Evolutionary conservation across 31 red algal genomes (phyloP).

Genomic region (Asparagopsis taxiformis): DNA sequence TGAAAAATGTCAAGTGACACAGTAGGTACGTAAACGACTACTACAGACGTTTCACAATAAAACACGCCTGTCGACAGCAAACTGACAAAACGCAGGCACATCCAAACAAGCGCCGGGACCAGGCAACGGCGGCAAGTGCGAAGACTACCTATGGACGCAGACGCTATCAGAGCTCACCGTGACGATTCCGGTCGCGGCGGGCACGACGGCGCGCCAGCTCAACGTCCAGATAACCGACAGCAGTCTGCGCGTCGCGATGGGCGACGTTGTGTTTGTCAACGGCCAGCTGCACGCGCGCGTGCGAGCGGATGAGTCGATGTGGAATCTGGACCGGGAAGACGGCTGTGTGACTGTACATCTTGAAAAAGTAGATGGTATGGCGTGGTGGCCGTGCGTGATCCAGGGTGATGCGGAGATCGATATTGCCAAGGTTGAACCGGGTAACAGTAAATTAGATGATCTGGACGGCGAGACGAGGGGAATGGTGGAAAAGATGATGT

Average conservation of each 20-base stretch:
- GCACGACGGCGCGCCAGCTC: constrained; percentile 20
- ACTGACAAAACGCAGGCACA: no score
- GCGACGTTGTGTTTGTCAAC: constrained; percentile 21
- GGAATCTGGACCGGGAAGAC: constrained; percentile 68
- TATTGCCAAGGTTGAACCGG: constrained; percentile 56
- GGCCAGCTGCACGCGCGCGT: constrained; percentile 31
- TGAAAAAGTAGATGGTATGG: constrained; percentile 59
- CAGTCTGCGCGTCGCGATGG: neutral
- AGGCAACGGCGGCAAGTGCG: constrained; percentile 66
- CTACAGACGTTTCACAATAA: no score
- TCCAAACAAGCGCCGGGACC: constrained; percentile 17
- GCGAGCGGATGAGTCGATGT: constrained; percentile 65
- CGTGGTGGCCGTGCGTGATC: constrained; percentile 76
- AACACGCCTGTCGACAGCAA: no score
- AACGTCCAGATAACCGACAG: constrained; percentile 15
- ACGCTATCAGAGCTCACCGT: constrained; percentile 76
- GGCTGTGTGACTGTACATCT: constrained; percentile 46
- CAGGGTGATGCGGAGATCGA: constrained; percentile 59
- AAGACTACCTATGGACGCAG: constrained; percentile 77
- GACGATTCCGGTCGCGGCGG: constrained; percentile 9
- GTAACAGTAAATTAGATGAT: constrained; percentile 62
- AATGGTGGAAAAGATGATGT: constrained; percentile 97
- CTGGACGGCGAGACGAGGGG: constrained; percentile 83
- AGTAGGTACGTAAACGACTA: no score
- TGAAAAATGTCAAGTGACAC: no score